Conservation (phyloP, 768 basidiomycete genomes). For the Dioszegia crocea region DNA sequence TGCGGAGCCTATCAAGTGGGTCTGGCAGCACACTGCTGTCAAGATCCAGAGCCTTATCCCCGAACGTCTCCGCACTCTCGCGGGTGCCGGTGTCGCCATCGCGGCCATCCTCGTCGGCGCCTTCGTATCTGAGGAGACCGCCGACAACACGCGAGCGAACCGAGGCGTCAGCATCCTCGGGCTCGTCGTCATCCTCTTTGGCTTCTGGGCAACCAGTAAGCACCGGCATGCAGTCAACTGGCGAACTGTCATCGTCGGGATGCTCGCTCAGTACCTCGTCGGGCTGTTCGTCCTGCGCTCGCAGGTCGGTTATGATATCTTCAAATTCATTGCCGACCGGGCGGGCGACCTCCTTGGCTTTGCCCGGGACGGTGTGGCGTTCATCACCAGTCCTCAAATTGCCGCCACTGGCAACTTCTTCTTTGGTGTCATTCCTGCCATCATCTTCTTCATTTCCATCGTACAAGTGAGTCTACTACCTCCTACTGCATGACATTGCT, state of each 20-base stretch:
- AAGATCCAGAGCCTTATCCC: background rate
- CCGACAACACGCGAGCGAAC: constrained; percentile 15
- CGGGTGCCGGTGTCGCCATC: constrained; percentile 16
- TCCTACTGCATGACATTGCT: background rate
- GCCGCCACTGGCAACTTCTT: constrained; percentile 53
- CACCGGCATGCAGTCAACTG: constrained; percentile 24
- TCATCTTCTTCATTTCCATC: constrained; percentile 92
- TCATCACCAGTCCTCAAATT: constrained; percentile 73
- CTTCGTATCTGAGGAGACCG: constrained; percentile 15
- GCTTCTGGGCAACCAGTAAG: constrained; percentile 14
- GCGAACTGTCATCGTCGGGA: constrained; percentile 73
- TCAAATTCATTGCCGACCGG: constrained; percentile 66
- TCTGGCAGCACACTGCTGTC: constrained; percentile 7
- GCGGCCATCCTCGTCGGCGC: constrained; percentile 15
- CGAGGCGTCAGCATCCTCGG: constrained; percentile 24
- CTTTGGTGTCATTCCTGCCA: constrained; percentile 52
- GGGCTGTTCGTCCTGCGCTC: constrained; percentile 87
- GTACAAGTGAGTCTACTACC: constrained; percentile 55
- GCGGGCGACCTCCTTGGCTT: constrained; percentile 73
- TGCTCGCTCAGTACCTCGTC: constrained; percentile 77
- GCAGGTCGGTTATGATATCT: constrained; percentile 73
- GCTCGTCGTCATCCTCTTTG: constrained; percentile 24
- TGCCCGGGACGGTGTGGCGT: constrained; percentile 65
- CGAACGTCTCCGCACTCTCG: constrained; percentile 8
- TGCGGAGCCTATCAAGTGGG: background rate